Percentiles rank a stretch among this genome's conserved stretches.
Evolutionary conservation across 768 basidiomycete genomes (phyloP).

Genomic region (Megacollybia marginata): DNA sequence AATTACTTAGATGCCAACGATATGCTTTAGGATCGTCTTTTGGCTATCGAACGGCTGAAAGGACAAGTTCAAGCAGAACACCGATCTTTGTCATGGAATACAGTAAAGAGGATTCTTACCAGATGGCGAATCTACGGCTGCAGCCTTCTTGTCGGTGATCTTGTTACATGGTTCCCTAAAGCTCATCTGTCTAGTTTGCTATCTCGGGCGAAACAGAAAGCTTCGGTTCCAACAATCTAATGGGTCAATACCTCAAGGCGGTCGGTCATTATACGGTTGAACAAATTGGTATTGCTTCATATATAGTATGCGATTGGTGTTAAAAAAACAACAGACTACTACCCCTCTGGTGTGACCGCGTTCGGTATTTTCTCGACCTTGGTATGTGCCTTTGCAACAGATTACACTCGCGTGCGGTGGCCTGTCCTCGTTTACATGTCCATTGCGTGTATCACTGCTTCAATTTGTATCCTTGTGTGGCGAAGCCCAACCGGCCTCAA

Average conservation of each 20-base stretch:
- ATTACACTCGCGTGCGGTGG: conserved; percentile 49
- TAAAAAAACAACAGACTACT: conserved; percentile 29
- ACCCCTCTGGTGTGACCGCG: conserved; percentile 59
- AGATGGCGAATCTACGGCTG: conserved; percentile 67
- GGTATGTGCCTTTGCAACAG: conserved; percentile 58
- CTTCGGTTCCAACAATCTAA: conserved; percentile 63
- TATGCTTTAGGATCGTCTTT: conserved; percentile 40
- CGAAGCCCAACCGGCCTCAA: conserved; percentile 52
- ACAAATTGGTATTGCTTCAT: conserved; percentile 39
- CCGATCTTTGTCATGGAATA: conserved; percentile 37
- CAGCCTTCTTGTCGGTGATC: conserved; percentile 44
- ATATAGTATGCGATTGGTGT: not conserved
- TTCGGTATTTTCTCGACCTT: conserved; percentile 59
- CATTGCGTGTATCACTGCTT: conserved; percentile 42
- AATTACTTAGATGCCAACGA: conserved; percentile 4
- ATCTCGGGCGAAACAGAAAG: conserved; percentile 62
- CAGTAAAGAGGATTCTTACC: conserved; percentile 41
- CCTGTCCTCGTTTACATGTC: conserved; percentile 61
- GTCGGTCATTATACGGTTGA: conserved; percentile 56
- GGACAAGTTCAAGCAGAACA: conserved; percentile 28
- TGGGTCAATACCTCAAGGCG: conserved; percentile 66
- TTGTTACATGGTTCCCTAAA: not conserved
- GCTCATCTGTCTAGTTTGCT: conserved; percentile 40
- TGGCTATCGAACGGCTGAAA: conserved; percentile 44
- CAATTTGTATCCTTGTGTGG: conserved; percentile 57